A percentile compares a stretch with the other conserved stretches of the same genome.
These are phyloP conservation scores for Akanthomyces uredinophilus DNA, from an alignment of 2,329 filamentous ascomycete species.

Conservation along the genomic window DNA sequence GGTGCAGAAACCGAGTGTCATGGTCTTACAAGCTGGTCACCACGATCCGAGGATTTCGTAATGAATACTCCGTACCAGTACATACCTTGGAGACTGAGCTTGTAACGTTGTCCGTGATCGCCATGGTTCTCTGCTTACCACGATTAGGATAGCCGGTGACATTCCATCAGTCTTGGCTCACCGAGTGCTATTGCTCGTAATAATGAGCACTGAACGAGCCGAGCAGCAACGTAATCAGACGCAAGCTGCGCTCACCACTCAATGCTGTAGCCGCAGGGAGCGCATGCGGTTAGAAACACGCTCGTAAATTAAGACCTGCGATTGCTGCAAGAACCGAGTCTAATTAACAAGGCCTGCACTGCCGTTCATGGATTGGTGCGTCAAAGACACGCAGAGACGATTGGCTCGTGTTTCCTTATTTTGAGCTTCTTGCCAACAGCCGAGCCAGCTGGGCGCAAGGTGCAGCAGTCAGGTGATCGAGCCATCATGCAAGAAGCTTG, in stretches of 20 bases:
- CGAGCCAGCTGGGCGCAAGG: neutral
- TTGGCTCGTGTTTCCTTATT: neutral
- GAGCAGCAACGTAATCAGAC: neutral
- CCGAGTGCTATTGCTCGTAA: neutral
- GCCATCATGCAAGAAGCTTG: slow-evolving; percentile 5
- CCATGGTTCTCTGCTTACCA: neutral
- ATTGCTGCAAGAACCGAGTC: neutral
- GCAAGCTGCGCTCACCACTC: neutral
- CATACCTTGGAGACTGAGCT: neutral
- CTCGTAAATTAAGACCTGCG: neutral
- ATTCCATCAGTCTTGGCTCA: neutral
- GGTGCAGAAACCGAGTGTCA: neutral
- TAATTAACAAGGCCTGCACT: neutral
- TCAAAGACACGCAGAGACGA: neutral
- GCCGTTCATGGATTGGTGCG: neutral
- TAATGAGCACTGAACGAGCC: neutral
- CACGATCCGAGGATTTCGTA: neutral
- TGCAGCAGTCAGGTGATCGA: slow-evolving; percentile 7
- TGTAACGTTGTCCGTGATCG: neutral
- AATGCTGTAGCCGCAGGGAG: neutral
- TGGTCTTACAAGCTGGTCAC: neutral
- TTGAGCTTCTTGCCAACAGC: neutral
- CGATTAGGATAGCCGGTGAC: too few relatives aligned
- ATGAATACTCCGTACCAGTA: too few relatives aligned
- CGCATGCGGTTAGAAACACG: neutral